Base-by-base conservation (phyloP, 2,329 filamentous ascomycete genomes). In the Acephala macrosclerotiorum region DNA sequence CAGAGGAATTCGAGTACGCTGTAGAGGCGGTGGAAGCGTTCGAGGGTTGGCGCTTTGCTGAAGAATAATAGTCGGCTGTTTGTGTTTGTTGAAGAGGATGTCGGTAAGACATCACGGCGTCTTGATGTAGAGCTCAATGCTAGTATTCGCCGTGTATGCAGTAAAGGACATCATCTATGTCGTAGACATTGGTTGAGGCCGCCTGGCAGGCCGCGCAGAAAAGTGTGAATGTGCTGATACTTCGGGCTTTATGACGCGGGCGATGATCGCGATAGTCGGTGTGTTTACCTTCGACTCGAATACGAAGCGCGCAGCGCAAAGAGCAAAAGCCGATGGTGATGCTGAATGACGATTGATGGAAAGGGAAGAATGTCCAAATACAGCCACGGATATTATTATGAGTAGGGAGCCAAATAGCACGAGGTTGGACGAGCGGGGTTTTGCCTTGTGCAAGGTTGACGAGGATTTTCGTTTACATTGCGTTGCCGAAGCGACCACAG, bases 1-100 rank as follows among this genome's bases (percentile, higher is more conserved):
- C 80, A 68, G 79, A 80, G 12, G 71, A 77, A 64, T 84, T 82
- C 1, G 90, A 91, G 76, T 89, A 91, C 63, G 83, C 85, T 3
- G 90, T 91, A 2, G 91, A 93, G 61, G 85, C 88, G 7, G 91
- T 92, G 11, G 89, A 90, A 40, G 88, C 87, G 65, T 86, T 92
- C 5, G 91, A 93, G 36, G 87, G 84, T 73, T 92, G 89, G 70
- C 91, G 80, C 67, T 81, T 82, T 29, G 81, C 80, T 55, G 72
- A 66, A 3, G 68, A 61, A 36, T 76, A 75, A 71, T 79, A 78
- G 75, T 87, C 84, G 73, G 80, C 75, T 62, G 82, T 84, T 67
- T 83, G 83, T 70, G 84, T 82, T 76, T 88, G 86, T 71, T 85
- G 83, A 66, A 89, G 82, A 62, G 85, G 83, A 75, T 87, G 85